Evolutionary conservation across 139 green algal species (phyloP).

Genomic region (Parachlorella kessleri): DNA sequence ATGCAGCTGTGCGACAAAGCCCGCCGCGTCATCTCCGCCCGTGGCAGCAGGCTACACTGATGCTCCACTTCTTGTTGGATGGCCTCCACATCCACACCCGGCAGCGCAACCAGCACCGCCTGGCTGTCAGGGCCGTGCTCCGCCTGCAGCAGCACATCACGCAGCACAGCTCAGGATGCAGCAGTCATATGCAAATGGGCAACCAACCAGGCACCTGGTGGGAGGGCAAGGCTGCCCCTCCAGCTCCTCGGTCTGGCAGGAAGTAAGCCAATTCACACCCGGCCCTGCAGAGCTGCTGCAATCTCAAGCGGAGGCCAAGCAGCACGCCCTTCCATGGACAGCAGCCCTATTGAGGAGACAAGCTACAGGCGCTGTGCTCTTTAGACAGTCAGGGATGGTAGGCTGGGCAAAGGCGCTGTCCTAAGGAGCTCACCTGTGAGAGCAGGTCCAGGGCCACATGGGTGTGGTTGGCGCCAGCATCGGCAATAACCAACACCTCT

Average conservation of each 20-base stretch:
- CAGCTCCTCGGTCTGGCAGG: too few species aligned
- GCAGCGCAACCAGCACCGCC: slow-evolving; percentile 93
- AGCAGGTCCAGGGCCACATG: slow-evolving; percentile 96
- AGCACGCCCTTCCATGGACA: too few species aligned
- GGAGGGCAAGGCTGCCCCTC: too few species aligned
- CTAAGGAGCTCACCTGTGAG: slow-evolving; percentile 63
- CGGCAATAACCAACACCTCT: slow-evolving; percentile 95
- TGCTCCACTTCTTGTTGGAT: slow-evolving; percentile 78
- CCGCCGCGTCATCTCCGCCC: slow-evolving; percentile 80
- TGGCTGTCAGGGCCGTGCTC: slow-evolving; percentile 95
- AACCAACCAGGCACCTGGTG: too few species aligned
- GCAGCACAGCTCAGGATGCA: too few species aligned
- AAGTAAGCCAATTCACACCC: too few species aligned
- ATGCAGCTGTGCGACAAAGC: slow-evolving; percentile 90
- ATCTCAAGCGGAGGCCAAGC: too few species aligned
- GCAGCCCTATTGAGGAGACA: not conserved
- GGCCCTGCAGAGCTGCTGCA: too few species aligned
- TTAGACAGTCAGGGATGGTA: too few species aligned
- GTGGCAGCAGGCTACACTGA: slow-evolving; percentile 86
- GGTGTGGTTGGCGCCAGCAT: slow-evolving; percentile 70
- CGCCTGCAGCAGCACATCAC: slow-evolving; percentile 68
- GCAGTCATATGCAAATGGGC: too few species aligned
- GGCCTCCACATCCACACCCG: slow-evolving; percentile 81
- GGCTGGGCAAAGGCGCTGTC: too few species aligned
- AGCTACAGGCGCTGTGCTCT: not conserved